Evolutionary conservation across 2,329 filamentous ascomycete genomes (phyloP).

Genomic region (Botryotinia globosa): DNA sequence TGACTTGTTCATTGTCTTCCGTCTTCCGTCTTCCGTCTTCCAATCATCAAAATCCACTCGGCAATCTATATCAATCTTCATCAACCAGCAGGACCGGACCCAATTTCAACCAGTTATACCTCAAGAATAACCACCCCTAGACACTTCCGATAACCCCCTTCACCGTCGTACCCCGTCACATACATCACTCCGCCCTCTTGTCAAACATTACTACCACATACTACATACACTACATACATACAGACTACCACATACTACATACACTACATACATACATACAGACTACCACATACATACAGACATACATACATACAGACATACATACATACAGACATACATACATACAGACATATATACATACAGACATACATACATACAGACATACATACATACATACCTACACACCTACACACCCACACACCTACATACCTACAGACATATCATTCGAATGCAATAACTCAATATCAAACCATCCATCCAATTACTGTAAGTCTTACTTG

Average conservation of each 20-base stretch:
- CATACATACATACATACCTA: not conserved
- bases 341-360: not conserved
- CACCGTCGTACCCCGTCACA: slow-evolving; percentile 23
- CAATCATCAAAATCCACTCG: not conserved
- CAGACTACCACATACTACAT: not conserved
- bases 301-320: not conserved
- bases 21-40: not conserved
- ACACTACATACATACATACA: not conserved
- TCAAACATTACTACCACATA: slow-evolving; percentile 25
- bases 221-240: not conserved
- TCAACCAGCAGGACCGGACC: not conserved
- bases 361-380: no score
- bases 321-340: not conserved
- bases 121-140: slow-evolving; percentile 5
- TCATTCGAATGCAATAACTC: not conserved
- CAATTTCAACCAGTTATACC: slow-evolving; percentile 13
- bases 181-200: slow-evolving; percentile 24
- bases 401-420: not conserved
- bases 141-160: slow-evolving; percentile 16
- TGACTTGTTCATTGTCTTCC: slow-evolving; percentile 13
- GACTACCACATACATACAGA: no score
- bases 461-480: slow-evolving; percentile 10
- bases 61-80: slow-evolving; percentile 17
- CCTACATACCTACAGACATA: not conserved
- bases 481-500: slow-evolving; percentile 22